phyloP scores from a whole-genome alignment of 2,329 filamentous ascomycete genomes.

The Cordyceps tenuipes region DNA sequence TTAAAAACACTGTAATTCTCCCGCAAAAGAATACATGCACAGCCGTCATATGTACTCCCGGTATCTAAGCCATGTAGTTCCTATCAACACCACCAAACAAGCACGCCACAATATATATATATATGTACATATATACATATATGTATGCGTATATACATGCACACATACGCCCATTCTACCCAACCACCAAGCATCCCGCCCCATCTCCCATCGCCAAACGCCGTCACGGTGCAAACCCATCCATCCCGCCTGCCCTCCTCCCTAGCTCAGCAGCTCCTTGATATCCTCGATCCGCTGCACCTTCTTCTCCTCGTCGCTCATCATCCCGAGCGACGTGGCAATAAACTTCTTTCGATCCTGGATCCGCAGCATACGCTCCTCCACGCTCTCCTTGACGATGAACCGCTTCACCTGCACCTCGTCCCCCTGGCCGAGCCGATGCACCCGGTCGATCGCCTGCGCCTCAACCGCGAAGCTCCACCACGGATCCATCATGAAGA shows the following conservation, averaged over 20 bases:
- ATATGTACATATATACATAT: no score
- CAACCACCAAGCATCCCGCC: background rate
- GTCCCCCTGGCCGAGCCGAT: conserved; percentile 87
- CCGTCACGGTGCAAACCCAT: background rate
- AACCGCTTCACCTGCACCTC: conserved; percentile 84
- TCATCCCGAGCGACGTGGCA: conserved; percentile 90
- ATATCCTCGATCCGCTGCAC: conserved; percentile 88
- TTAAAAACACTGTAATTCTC: no score
- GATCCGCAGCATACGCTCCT: conserved; percentile 87
- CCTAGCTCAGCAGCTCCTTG: conserved; percentile 69
- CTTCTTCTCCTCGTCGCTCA: conserved; percentile 88
- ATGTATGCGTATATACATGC: no score
- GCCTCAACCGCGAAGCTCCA: conserved; percentile 97
- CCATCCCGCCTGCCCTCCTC: background rate
- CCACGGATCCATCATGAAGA: conserved; percentile 99
- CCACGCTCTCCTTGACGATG: conserved; percentile 82
- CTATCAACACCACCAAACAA: background rate
- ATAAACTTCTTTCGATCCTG: conserved; percentile 96
- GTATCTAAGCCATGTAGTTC: background rate
- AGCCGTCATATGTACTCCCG: no score
- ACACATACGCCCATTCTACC: background rate
- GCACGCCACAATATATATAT: no score
- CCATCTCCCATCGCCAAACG: background rate
- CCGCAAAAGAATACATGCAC: no score
- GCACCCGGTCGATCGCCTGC: conserved; percentile 94